Evolutionary conservation across 1,284 basidiomycete species (phyloP).

Genomic region (Ustilago esculenta): DNA sequence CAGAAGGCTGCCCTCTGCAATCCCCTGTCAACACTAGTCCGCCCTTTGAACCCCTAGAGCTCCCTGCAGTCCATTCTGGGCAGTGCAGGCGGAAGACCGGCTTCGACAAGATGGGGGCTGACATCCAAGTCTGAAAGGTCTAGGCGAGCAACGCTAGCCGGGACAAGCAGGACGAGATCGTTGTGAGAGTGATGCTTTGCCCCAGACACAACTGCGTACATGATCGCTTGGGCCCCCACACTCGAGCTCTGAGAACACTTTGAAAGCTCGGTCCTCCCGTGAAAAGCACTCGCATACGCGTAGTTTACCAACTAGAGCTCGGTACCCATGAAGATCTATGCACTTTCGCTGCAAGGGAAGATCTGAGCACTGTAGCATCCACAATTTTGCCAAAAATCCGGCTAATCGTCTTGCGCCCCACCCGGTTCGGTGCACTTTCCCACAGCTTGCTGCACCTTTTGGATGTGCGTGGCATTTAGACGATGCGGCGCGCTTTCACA

Average conservation of each 20-base stretch:
- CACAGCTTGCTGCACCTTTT: not conserved
- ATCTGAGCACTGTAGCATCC: not conserved
- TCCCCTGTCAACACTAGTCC: no score
- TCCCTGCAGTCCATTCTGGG: no score
- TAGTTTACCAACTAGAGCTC: no score
- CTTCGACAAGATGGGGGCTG: no score
- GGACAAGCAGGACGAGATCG: not conserved
- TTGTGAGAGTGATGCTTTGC: not conserved
- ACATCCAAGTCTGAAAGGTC: not conserved
- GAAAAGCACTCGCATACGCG: no score
- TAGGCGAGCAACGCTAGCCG: conserved; percentile 29
- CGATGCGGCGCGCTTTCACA: conserved; percentile 10
- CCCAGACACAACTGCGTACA: conserved; percentile 1
- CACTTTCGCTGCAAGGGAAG: no score
- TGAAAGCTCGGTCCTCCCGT: no score
- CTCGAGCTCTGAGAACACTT: not conserved
- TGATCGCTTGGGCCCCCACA: conserved; percentile 1
- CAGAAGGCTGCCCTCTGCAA: no score
- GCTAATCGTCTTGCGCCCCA: conserved; percentile 7
- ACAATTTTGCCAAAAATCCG: conserved; percentile 14
- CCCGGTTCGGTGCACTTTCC: conserved; percentile 3
- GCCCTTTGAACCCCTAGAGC: no score
- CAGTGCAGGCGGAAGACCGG: no score
- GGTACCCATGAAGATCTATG: no score
- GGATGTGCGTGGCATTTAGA: not conserved